phyloP scores from a whole-genome alignment of 768 basidiomycete genomes.

The Lentinula sp. region DNA sequence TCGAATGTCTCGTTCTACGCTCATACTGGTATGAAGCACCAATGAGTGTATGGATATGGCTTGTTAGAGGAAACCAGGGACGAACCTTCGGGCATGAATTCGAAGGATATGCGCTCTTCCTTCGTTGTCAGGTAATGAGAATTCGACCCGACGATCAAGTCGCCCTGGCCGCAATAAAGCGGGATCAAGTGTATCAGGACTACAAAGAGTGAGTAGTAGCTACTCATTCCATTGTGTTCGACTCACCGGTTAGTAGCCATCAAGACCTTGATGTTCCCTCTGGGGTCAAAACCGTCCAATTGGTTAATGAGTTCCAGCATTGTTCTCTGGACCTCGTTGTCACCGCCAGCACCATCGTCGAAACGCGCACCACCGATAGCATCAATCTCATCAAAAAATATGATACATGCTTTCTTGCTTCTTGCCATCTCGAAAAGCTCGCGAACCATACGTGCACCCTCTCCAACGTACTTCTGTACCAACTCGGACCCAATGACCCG shows the following conservation, averaged over 20 bases:
- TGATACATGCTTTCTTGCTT: constrained; percentile 98
- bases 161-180: constrained; percentile 94
- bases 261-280: constrained; percentile 99
- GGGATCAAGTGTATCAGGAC: constrained; percentile 97
- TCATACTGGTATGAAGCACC: constrained; percentile 60
- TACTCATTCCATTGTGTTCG: neutral
- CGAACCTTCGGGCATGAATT: constrained; percentile 91
- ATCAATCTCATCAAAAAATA: constrained; percentile 99
- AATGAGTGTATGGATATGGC: neutral
- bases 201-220: constrained; percentile 20
- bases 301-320: constrained; percentile 99
- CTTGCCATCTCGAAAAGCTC: constrained; percentile 99
- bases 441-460: constrained; percentile 97
- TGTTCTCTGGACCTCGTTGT: constrained; percentile 98
- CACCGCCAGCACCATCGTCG: constrained; percentile 97
- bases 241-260: constrained; percentile 96
- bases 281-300: constrained; percentile 94
- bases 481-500: constrained; percentile 98
- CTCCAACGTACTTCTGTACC: constrained; percentile 99
- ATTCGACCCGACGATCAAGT: constrained; percentile 95
- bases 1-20: constrained; percentile 92
- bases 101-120: constrained; percentile 95
- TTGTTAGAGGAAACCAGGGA: constrained; percentile 5
- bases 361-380: constrained; percentile 97
- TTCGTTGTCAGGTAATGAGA: constrained; percentile 90